phyloP scores from a whole-genome alignment of 768 basidiomycete species.

The Amanita thiersii region DNA sequence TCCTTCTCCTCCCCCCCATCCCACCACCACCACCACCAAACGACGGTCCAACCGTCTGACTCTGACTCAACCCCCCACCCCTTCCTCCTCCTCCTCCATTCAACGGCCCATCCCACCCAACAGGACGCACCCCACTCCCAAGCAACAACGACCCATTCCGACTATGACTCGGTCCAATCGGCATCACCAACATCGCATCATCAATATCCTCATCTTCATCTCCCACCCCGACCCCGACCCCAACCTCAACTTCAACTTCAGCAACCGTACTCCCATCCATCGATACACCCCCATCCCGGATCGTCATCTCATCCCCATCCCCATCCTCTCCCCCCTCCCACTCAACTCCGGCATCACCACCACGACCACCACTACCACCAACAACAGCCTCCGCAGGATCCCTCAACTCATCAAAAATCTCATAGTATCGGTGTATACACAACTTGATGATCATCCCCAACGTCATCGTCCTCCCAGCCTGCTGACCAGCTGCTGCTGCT shows the following conservation, averaged over 20 bases:
- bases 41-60: too few relatives aligned
- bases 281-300: conserved; percentile 7
- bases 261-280: conserved; percentile 13
- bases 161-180: conserved; percentile 39
- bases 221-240: neutral
- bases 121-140: conserved; percentile 16
- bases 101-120: conserved; percentile 32
- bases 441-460: conserved; percentile 65
- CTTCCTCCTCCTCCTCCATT: too few relatives aligned
- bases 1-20: too few relatives aligned
- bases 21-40: too few relatives aligned
- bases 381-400: conserved; percentile 60
- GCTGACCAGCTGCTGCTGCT: conserved; percentile 18
- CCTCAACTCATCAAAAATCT: conserved; percentile 75
- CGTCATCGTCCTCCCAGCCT: conserved; percentile 41
- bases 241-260: conserved; percentile 10
- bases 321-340: too few relatives aligned
- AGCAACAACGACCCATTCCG: conserved; percentile 12
- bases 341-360: too few relatives aligned
- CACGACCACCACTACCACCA: too few relatives aligned
- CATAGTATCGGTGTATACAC: conserved; percentile 79
- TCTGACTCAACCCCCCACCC: too few relatives aligned
- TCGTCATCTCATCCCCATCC: neutral
- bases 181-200: conserved; percentile 70
- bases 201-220: conserved; percentile 56